Evolutionary conservation across 192 early-diverging fungal species (phyloP), one percentile per base, ranked within the genome.

Genomic region (Entomortierella chlamydospora): DNA sequence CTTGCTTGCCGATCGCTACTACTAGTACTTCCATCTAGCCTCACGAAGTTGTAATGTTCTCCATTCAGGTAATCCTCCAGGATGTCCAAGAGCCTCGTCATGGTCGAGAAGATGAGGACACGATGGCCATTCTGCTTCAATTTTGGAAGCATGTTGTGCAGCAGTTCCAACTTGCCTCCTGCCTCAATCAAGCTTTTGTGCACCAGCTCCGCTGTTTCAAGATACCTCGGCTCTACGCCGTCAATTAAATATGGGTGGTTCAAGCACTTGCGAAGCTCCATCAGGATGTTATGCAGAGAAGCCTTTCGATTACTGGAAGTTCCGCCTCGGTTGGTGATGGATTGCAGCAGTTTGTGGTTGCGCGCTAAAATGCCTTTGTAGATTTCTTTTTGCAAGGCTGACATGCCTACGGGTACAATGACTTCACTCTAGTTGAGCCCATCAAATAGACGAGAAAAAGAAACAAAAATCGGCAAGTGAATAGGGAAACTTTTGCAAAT

Each of bases 41-140:
- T 74, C 11, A 86, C 56, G 81, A 82, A 93, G 41, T 67, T 63
- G 59, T 86, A 85, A 0, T 77, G 82, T 57, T 87, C 74, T 3
- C 69, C 83, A 5, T 77, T 61, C 51, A 97, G 68, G 68, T 92
- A 92, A 9, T 90, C 82, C 67, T 96, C 95, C 17, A 97, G 69
- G 26, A 98, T 87, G 71, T 96, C 90, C 25, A 98, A 81, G 64
- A 92, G 89, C 26, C 88, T 74, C n/a, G 91, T 94, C 78, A 97
- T 95, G 71, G 96, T 95, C 53, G 89, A 90, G 68, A 98, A 98
- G 26, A 98, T 73, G 6, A 98, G 73, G 0, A 97, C 84, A 18
- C 90, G 83, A 77, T 93, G 85, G 0, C 89, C 85, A 12, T 82
- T 60, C 18, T 65, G 82, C 51, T 90, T 84, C 28, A 95, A 62